These are phyloP conservation scores for Phytopythium vexans DNA, from an alignment of 352 stramenopile genomes.

Conservation along the genomic window DNA sequence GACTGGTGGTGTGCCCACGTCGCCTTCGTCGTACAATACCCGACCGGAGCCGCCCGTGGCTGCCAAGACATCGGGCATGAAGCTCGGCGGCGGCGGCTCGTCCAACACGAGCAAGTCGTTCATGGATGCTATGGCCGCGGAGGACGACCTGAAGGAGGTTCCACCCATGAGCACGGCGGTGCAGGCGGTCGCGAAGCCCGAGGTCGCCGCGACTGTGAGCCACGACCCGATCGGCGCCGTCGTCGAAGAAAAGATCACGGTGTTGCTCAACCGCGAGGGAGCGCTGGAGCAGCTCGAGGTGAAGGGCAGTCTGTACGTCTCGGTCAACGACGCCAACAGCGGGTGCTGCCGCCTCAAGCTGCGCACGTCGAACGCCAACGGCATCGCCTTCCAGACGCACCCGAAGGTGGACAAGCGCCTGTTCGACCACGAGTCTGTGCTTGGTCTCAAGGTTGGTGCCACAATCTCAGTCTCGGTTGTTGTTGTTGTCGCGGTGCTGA, in stretches of 20 bases:
- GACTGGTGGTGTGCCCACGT: constrained; percentile 32
- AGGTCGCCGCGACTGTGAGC: constrained; percentile 62
- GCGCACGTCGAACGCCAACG: constrained; percentile 56
- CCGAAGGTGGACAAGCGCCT: constrained; percentile 88
- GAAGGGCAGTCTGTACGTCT: constrained; percentile 85
- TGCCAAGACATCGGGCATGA: constrained; percentile 68
- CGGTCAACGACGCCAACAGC: constrained; percentile 72
- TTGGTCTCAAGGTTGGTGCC: constrained; percentile 58
- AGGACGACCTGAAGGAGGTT: constrained; percentile 85
- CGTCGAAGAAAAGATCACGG: constrained; percentile 87
- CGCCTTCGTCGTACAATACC: constrained; percentile 64
- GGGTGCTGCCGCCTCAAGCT: constrained; percentile 74
- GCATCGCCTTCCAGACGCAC: constrained; percentile 83
- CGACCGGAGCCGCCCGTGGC: constrained; percentile 36
- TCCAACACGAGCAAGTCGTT: constrained; percentile 74
- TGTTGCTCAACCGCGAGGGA: constrained; percentile 77
- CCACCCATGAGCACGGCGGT: constrained; percentile 76
- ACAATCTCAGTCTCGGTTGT: neutral
- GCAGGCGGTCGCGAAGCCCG: constrained; percentile 53
- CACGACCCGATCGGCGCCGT: constrained; percentile 79
- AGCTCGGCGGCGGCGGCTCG: constrained; percentile 44
- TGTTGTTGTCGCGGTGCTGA: neutral
- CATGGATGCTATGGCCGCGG: constrained; percentile 82
- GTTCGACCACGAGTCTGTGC: constrained; percentile 77
- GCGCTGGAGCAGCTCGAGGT: constrained; percentile 83